A percentile compares a stretch with the other conserved stretches of the same genome.
Evolutionary conservation across 306 rosid species (phyloP).

Genomic region (Corylus heterophylla): DNA sequence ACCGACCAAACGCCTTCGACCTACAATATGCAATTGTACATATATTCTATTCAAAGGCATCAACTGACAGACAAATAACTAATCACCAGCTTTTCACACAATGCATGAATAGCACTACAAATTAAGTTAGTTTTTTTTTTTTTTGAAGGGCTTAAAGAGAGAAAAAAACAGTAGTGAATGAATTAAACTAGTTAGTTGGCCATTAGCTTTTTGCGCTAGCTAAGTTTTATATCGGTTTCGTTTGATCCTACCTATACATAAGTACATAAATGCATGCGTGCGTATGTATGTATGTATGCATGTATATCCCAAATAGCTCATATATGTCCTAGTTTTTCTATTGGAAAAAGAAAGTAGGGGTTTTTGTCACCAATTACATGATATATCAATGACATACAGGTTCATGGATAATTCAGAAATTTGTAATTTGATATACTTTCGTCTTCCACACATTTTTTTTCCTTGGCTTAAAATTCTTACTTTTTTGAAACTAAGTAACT

Average conservation of each 20-base stretch:
- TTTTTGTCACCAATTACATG: background rate
- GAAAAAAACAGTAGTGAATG: background rate
- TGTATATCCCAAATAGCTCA: background rate
- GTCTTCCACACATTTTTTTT: background rate
- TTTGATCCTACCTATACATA: background rate
- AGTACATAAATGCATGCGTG: background rate
- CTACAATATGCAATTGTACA: constrained; percentile 38
- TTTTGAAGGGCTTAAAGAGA: background rate
- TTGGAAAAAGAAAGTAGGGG: background rate
- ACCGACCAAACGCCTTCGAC: constrained; percentile 22
- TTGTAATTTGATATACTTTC: background rate
- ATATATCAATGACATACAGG: background rate
- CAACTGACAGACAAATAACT: constrained; percentile 16
- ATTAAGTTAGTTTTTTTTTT: background rate
- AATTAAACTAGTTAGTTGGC: background rate
- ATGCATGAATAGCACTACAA: background rate
- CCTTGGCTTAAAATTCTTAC: background rate
- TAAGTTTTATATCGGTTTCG: background rate
- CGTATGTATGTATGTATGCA: background rate
- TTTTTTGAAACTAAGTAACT: background rate
- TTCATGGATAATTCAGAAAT: background rate
- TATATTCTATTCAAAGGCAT: constrained; percentile 15
- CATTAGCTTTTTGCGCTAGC: background rate
- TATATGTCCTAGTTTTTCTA: background rate
- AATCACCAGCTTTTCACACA: background rate